These are phyloP conservation scores for Tolypocladium tropicale DNA, from an alignment of 2,329 filamentous ascomycete species.

Conservation along the genomic window DNA sequence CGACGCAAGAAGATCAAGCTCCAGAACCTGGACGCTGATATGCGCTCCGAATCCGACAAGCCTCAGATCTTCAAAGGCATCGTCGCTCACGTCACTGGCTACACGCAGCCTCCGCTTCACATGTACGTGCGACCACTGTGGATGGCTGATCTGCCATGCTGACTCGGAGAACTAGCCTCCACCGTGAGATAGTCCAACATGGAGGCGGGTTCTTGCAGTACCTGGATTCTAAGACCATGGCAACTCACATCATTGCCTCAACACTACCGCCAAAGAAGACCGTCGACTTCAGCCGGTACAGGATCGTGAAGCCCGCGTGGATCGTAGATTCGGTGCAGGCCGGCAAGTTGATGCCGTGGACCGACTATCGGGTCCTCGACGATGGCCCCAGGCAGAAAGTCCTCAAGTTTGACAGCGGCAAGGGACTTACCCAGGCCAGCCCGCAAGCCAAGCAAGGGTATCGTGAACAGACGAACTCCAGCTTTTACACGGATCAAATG, in stretches of 20 bases:
- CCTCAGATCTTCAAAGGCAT: slow-evolving; percentile 84
- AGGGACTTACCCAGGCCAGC: slow-evolving; percentile 56
- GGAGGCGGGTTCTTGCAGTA: slow-evolving; percentile 96
- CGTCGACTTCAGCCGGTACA: slow-evolving; percentile 76
- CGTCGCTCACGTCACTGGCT: slow-evolving; percentile 87
- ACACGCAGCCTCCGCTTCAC: slow-evolving; percentile 87
- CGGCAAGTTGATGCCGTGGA: slow-evolving; percentile 76
- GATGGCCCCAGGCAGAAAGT: slow-evolving; percentile 77
- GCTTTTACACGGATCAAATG: slow-evolving; percentile 73
- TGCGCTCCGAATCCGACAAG: slow-evolving; percentile 59
- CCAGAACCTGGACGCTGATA: slow-evolving; percentile 81
- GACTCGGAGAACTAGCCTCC: slow-evolving; percentile 40
- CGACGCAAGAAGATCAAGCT: slow-evolving; percentile 94
- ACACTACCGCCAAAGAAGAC: slow-evolving; percentile 86
- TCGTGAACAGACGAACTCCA: slow-evolving; percentile 67
- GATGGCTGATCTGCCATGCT: not conserved
- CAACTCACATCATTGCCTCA: slow-evolving; percentile 91
- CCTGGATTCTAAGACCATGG: slow-evolving; percentile 85
- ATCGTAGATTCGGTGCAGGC: slow-evolving; percentile 80
- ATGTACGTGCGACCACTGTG: slow-evolving; percentile 35
- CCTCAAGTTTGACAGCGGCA: slow-evolving; percentile 51
- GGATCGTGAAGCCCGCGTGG: slow-evolving; percentile 92
- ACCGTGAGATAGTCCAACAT: slow-evolving; percentile 78
- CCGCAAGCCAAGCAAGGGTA: slow-evolving; percentile 53
- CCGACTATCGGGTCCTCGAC: slow-evolving; percentile 72